phyloP scores from a whole-genome alignment of 345 rosid genomes.

The Bretschneidera sinensis region DNA sequence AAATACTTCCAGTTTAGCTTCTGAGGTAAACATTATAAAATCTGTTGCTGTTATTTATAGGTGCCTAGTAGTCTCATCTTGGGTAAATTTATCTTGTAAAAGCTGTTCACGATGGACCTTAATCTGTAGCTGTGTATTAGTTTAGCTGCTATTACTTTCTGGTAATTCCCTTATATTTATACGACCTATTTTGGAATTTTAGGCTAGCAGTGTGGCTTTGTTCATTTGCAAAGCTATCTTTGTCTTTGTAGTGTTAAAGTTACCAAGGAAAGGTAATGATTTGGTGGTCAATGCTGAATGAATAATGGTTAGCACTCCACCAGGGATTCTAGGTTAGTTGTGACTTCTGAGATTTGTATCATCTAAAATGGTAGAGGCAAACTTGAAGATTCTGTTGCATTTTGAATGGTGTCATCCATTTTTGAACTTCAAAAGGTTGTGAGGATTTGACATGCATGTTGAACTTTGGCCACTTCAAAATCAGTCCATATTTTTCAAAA shows the following conservation, averaged over 20 bases:
- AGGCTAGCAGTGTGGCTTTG: neutral
- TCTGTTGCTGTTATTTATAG: neutral
- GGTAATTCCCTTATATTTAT: neutral
- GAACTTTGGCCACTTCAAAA: too few species aligned
- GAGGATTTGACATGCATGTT: too few species aligned
- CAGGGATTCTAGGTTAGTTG: too few species aligned
- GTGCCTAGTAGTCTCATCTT: neutral
- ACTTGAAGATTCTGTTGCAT: too few species aligned
- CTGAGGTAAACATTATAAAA: conserved; percentile 53
- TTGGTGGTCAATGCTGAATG: too few species aligned
- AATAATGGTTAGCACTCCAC: too few species aligned
- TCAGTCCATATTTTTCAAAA: too few species aligned
- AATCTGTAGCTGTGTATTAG: neutral
- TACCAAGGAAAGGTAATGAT: neutral
- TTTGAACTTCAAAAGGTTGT: too few species aligned
- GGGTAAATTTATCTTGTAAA: too few species aligned
- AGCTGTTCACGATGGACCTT: neutral
- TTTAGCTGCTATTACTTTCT: neutral
- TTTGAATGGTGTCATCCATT: too few species aligned
- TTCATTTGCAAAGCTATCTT: neutral
- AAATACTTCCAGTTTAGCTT: conserved; percentile 34
- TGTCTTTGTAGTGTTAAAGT: neutral
- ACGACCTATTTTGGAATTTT: neutral
- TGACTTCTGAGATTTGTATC: too few species aligned
- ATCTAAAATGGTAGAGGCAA: too few species aligned